Percentiles rank a stretch among this genome's conserved stretches.
phyloP scores from a whole-genome alignment of 805 yeast genomes.

The Ogataea dorogensis region DNA sequence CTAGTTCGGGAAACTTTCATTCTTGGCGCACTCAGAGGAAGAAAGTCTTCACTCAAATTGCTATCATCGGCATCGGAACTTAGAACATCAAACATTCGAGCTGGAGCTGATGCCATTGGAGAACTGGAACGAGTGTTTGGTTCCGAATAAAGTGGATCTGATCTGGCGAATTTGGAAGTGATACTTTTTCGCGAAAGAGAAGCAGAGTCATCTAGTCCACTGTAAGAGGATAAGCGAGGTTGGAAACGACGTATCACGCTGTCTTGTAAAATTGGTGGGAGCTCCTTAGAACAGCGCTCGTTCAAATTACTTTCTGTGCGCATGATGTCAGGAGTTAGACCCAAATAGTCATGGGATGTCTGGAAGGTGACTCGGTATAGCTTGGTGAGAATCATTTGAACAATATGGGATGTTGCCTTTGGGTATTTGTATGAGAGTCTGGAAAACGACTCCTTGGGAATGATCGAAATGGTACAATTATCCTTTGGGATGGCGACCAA shows the following conservation, averaged over 20 bases:
- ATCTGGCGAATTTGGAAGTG: constrained; percentile 4
- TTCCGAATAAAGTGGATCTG: constrained; percentile 7
- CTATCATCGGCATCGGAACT: constrained; percentile 30
- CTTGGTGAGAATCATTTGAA: constrained; percentile 85
- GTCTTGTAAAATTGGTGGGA: constrained; percentile 67
- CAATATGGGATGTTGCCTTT: constrained; percentile 87
- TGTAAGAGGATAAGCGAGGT: constrained; percentile 9
- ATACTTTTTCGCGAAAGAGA: constrained; percentile 5
- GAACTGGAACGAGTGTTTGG: constrained; percentile 5
- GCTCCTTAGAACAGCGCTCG: constrained; percentile 40
- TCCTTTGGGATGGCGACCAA: constrained; percentile 72
- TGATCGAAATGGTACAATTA: constrained; percentile 84
- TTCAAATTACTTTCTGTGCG: constrained; percentile 73
- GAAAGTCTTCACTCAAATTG: constrained; percentile 15
- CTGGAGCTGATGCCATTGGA: constrained; percentile 4
- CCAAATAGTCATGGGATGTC: constrained; percentile 84
- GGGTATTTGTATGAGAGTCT: constrained; percentile 75
- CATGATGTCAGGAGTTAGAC: constrained; percentile 76
- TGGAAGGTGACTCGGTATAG: constrained; percentile 88
- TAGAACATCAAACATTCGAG: constrained; percentile 11
- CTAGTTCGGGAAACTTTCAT: neutral
- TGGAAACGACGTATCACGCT: constrained; percentile 22
- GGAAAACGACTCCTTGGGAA: constrained; percentile 80
- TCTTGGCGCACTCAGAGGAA: constrained; percentile 4
- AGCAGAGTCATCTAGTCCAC: constrained; percentile 6